Evolutionary conservation across 192 early-diverging fungal species (phyloP), one percentile per base, ranked within the genome.

Genomic region (Funneliformis geosporum): DNA sequence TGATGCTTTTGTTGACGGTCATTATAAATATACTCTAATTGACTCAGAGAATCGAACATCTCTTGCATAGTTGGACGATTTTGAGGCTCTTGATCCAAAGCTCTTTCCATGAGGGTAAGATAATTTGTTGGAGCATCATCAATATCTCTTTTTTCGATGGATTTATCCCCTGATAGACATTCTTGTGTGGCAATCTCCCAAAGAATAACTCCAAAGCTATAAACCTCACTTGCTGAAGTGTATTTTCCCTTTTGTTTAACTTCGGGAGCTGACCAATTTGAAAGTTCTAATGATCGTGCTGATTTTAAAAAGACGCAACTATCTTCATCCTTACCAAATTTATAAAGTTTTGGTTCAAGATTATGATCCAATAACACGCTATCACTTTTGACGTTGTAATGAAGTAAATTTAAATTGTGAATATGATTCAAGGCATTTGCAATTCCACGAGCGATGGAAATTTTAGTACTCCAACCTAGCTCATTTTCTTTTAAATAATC

Each of bases 311-410:
- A 64, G 12, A 64, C 12, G 12, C 23, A 28, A 64, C 2, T 2
- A 12, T 64, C 25, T 7, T 7, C 9, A 12, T 28, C 27, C 25
- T 23, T 64, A 64, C 62, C n/a, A 64, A 64, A 64, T 2, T 64
- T 64, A 64, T 64, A 8, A 64, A 64, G 62, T 64, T 64, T 64
- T 28, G 62, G 62, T 64, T 64, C 23, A 64, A 64, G 62, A 64
- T 64, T 27, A 10, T 27, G 27, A 64, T 23, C 25, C 23, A 64
- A 64, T 27, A 64, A 64, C 5, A 64, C 12, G 9, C 25, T 64
- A 28, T 64, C 62, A 64, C 14, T 71, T 72, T 25, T 72, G 28
- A 72, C 12, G 5, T 72, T 39, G 27, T 72, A 50, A 46, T 72
- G 70, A 1, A 72, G 44, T 47, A 47, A 27, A 0, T 50, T 28